phyloP scores from a whole-genome alignment of 2,329 filamentous ascomycete species.

The Aspergillus sp. region DNA sequence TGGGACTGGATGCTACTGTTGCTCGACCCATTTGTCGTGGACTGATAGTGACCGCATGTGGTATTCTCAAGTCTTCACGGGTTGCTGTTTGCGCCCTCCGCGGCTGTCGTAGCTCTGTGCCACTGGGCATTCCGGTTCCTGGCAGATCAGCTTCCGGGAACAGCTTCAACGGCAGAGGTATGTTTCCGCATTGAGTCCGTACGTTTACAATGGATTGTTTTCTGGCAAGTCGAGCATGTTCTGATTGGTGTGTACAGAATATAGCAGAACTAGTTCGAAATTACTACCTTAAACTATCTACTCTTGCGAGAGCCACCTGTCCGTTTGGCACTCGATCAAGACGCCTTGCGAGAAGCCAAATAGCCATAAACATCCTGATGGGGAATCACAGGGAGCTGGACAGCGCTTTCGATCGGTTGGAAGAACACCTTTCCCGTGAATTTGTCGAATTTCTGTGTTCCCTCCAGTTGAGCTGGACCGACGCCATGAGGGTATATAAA shows the following conservation, averaged over 20 bases:
- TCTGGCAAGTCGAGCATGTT: too few relatives aligned
- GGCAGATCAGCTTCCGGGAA: background rate
- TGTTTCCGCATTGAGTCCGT: too few relatives aligned
- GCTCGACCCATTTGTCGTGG: background rate
- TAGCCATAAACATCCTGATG: constrained; percentile 1
- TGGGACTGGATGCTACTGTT: background rate
- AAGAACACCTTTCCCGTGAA: background rate
- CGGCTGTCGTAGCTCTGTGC: background rate
- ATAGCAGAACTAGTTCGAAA: background rate
- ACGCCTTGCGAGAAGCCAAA: background rate
- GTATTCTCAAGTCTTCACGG: background rate
- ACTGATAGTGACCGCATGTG: background rate
- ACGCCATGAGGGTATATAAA: constrained; percentile 1
- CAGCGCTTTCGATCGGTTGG: background rate
- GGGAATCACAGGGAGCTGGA: background rate
- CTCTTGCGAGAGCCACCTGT: background rate
- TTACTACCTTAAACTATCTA: background rate
- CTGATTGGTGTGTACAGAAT: background rate
- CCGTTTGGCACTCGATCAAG: background rate
- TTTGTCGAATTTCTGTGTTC: background rate
- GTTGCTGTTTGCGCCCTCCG: background rate
- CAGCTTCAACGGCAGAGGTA: background rate
- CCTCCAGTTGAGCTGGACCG: background rate
- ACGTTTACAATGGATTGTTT: too few relatives aligned
- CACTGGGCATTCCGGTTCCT: background rate